Evolutionary conservation across 305 asterid species (phyloP).

Genomic region (Fraxinus floribunda): DNA sequence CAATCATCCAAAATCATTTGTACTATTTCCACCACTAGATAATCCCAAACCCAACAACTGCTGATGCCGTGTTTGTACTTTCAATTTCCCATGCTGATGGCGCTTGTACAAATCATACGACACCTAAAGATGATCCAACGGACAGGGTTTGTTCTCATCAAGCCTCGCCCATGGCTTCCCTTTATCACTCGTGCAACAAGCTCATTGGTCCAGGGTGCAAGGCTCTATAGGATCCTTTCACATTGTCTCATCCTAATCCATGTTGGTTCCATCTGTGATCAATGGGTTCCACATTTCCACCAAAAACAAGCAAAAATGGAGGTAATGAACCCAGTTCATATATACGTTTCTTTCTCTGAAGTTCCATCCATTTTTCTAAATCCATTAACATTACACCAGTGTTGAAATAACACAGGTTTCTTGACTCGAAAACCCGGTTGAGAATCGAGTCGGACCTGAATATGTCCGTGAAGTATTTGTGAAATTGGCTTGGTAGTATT

Average conservation of each 20-base stretch:
- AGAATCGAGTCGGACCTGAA: slow-evolving; percentile 71
- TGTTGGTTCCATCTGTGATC: slow-evolving; percentile 86
- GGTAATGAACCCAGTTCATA: slow-evolving; percentile 84
- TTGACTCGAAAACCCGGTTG: slow-evolving; percentile 41
- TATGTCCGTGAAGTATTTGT: slow-evolving; percentile 52
- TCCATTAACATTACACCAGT: slow-evolving; percentile 91
- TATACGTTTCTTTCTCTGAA: slow-evolving; percentile 55
- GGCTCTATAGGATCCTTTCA: slow-evolving; percentile 66
- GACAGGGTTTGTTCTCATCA: slow-evolving; percentile 66
- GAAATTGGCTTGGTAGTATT: slow-evolving; percentile 74
- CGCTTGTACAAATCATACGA: too few species aligned
- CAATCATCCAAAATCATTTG: too few species aligned
- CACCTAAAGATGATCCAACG: slow-evolving; percentile 68
- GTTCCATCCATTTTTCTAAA: slow-evolving; percentile 71
- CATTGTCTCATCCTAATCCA: slow-evolving; percentile 84
- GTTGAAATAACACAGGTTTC: slow-evolving; percentile 67
- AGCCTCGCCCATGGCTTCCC: slow-evolving; percentile 89
- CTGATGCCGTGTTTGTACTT: too few species aligned
- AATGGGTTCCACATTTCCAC: slow-evolving; percentile 68
- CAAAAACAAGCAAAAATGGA: slow-evolving; percentile 66
- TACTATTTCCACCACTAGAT: too few species aligned
- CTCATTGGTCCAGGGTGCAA: slow-evolving; percentile 86
- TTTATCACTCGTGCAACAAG: slow-evolving; percentile 77
- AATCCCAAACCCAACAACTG: too few species aligned
- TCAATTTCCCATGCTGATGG: too few species aligned